Conservation (phyloP, 192 early-diverging fungal species). For the Dissophora ornata region DNA sequence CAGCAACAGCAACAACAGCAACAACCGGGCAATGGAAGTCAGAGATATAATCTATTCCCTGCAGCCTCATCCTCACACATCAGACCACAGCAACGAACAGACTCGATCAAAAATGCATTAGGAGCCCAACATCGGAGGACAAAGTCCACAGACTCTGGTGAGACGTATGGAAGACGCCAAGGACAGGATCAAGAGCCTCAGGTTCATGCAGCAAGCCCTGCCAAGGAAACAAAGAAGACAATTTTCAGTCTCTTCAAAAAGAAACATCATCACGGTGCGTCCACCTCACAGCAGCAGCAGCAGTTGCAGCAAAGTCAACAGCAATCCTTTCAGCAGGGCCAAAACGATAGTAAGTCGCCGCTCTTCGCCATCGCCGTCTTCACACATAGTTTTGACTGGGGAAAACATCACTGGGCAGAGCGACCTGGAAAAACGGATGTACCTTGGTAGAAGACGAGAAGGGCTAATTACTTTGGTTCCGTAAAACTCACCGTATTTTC, state of each 20-base stretch:
- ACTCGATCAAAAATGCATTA: constrained; percentile 31
- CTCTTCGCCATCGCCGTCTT: background rate
- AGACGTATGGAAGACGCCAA: constrained; percentile 17
- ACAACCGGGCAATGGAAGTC: background rate
- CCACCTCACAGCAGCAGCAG: background rate
- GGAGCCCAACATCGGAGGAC: constrained; percentile 45
- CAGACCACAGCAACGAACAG: constrained; percentile 28
- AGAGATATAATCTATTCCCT: constrained; percentile 3
- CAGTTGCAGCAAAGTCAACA: constrained; percentile 8
- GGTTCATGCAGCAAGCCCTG: constrained; percentile 17
- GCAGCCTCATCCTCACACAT: constrained; percentile 15
- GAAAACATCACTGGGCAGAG: too few relatives aligned
- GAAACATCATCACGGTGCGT: constrained; percentile 19
- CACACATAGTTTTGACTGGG: too few relatives aligned
- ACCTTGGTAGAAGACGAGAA: too few relatives aligned
- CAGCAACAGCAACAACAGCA: constrained; percentile 2
- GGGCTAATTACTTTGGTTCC: too few relatives aligned
- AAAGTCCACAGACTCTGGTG: constrained; percentile 34
- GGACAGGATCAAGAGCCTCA: constrained; percentile 16
- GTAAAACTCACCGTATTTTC: too few relatives aligned
- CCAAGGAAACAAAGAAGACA: constrained; percentile 40
- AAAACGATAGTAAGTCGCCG: constrained; percentile 20
- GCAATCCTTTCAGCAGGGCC: background rate
- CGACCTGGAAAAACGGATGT: too few relatives aligned
- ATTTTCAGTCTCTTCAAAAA: constrained; percentile 37